These are phyloP conservation scores for Eucalyptus sideroxylon DNA, from an alignment of 345 rosid genomes.

Conservation along the genomic window DNA sequence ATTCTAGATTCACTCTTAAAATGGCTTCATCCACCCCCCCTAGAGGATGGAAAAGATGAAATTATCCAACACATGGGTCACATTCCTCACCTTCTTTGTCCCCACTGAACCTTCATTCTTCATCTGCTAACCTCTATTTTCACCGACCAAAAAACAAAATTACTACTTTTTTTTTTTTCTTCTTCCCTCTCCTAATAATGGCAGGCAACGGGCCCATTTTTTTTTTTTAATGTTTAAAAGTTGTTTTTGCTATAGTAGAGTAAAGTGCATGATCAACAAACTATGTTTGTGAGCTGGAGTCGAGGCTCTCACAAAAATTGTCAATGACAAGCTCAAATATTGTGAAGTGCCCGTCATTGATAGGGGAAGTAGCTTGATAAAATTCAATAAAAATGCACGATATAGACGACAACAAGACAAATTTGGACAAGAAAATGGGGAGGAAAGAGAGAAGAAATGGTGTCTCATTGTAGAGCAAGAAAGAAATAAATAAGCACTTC, in stretches of 20 bases:
- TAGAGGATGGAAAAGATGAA: not conserved
- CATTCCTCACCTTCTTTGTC: not conserved
- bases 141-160: no score
- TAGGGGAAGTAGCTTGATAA: not conserved
- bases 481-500: not conserved
- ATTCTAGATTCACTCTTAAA: not conserved
- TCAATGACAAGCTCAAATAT: not conserved
- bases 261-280: not conserved
- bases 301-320: not conserved
- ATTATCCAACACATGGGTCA: not conserved
- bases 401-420: not conserved
- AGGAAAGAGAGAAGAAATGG: not conserved
- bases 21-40: not conserved
- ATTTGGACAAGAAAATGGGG: not conserved
- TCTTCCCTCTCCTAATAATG: not conserved
- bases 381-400: not conserved
- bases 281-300: not conserved
- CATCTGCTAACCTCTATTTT: not conserved
- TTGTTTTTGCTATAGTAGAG: not conserved
- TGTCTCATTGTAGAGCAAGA: not conserved
- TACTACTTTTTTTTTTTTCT: not conserved
- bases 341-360: not conserved
- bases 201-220: not conserved
- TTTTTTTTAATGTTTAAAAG: not conserved
- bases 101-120: not conserved